phyloP scores from a whole-genome alignment of 2,329 filamentous ascomycete genomes.

The Fusarium torreyae region DNA sequence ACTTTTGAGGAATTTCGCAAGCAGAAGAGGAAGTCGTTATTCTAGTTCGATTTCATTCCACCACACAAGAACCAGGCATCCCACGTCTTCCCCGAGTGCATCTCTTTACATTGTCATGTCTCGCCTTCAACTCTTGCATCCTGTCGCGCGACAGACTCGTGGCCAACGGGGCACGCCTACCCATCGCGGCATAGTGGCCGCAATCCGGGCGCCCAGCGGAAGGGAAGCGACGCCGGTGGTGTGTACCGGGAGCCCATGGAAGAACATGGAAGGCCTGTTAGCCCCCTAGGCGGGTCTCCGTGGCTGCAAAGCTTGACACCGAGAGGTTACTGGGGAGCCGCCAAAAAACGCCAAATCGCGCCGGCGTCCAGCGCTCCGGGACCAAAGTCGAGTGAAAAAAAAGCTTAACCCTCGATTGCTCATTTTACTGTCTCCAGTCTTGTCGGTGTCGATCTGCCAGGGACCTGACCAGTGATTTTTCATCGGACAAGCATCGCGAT shows the following conservation, averaged over 20 bases:
- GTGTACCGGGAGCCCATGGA: conserved; percentile 41
- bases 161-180: conserved; percentile 43
- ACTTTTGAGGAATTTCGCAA: conserved; percentile 22
- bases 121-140: conserved; percentile 16
- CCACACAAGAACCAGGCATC: conserved; percentile 3
- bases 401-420: conserved; percentile 42
- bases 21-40: conserved; percentile 23
- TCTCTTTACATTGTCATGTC: conserved; percentile 21
- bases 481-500: conserved; percentile 40
- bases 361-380: conserved; percentile 45
- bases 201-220: conserved; percentile 42
- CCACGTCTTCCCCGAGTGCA: conserved; percentile 3
- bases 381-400: conserved; percentile 33
- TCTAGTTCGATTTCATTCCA: background rate
- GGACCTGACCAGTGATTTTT: conserved; percentile 16
- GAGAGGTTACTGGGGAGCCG: conserved; percentile 26
- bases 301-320: conserved; percentile 33
- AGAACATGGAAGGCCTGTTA: conserved; percentile 47
- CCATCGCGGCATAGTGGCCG: conserved; percentile 46
- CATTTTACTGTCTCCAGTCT: conserved; percentile 43
- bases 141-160: conserved; percentile 37
- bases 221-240: conserved; percentile 45
- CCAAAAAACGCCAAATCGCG: conserved; percentile 31
- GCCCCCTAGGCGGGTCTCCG: conserved; percentile 25
- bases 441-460: conserved; percentile 37